Conservation (phyloP, 192 early-diverging fungal genomes). For the Rhizophagus prolifer region DNA sequence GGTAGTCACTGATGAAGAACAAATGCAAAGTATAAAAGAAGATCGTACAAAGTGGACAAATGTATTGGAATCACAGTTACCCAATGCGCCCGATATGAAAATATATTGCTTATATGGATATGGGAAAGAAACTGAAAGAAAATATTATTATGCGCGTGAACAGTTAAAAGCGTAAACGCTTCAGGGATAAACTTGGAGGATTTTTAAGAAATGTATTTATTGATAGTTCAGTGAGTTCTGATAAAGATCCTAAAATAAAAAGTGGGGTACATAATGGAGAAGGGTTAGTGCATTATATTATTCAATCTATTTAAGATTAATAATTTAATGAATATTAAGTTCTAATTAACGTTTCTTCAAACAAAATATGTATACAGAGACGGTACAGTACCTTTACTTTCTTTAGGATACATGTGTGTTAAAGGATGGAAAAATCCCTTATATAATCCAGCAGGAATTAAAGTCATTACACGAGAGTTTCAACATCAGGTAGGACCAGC, state of each 20-base stretch:
- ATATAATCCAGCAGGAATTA: constrained; percentile 77
- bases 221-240: constrained; percentile 53
- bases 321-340: not conserved
- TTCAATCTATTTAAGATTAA: not conserved
- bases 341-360: constrained; percentile 4
- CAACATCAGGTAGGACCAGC: constrained; percentile 53
- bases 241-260: constrained; percentile 55
- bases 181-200: constrained; percentile 6
- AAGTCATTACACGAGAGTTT: constrained; percentile 74
- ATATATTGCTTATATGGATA: constrained; percentile 85
- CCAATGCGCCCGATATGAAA: constrained; percentile 69
- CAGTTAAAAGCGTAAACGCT: not conserved
- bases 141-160: constrained; percentile 71
- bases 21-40: constrained; percentile 58
- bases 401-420: constrained; percentile 85
- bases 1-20: constrained; percentile 52
- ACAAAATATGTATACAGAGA: constrained; percentile 52
- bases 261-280: constrained; percentile 68
- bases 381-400: constrained; percentile 85
- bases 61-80: constrained; percentile 71
- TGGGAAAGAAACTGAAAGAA: constrained; percentile 76
- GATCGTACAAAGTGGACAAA: constrained; percentile 76
- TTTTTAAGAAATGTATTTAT: constrained; percentile 43
- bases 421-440: constrained; percentile 77
- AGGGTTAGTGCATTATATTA: constrained; percentile 49